Evolutionary conservation across 768 basidiomycete genomes (phyloP).

Genomic region (Clathrus columnatus): DNA sequence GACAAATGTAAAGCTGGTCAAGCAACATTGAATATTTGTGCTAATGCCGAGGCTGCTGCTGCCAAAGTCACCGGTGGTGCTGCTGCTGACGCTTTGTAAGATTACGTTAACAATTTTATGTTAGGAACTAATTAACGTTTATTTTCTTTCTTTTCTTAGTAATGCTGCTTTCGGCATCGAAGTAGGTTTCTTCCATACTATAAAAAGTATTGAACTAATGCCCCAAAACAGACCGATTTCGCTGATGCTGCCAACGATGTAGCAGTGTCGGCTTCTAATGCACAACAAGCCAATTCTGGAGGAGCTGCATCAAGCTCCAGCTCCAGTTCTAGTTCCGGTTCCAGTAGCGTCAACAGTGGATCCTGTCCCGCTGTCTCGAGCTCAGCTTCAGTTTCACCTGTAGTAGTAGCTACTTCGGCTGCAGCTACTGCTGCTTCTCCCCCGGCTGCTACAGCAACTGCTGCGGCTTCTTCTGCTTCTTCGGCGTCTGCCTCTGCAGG

Average conservation of each 20-base stretch:
- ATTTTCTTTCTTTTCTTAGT: not conserved
- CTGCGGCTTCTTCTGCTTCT: not conserved
- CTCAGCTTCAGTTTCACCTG: not conserved
- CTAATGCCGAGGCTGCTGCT: not conserved
- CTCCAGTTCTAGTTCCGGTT: not conserved
- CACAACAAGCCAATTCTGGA: not conserved
- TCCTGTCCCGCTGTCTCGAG: not conserved
- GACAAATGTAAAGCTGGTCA: slow-evolving; percentile 1
- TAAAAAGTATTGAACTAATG: not conserved
- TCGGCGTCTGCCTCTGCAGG: not conserved
- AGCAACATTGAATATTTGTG: not conserved
- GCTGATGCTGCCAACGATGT: not conserved
- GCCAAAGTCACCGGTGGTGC: not conserved
- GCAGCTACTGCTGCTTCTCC: not conserved
- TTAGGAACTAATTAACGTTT: not conserved
- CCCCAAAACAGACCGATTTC: not conserved
- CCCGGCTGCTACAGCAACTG: not conserved
- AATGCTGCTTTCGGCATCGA: not conserved
- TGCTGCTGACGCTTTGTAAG: slow-evolving; percentile 5
- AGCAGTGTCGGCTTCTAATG: not conserved
- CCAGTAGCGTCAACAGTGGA: not conserved
- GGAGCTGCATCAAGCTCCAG: not conserved
- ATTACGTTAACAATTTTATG: too few relatives aligned
- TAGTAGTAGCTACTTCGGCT: not conserved
- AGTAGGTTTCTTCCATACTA: not conserved